Evolutionary conservation across 1,284 basidiomycete species (phyloP).

Genomic region (Cryptococcus depauperatus): DNA sequence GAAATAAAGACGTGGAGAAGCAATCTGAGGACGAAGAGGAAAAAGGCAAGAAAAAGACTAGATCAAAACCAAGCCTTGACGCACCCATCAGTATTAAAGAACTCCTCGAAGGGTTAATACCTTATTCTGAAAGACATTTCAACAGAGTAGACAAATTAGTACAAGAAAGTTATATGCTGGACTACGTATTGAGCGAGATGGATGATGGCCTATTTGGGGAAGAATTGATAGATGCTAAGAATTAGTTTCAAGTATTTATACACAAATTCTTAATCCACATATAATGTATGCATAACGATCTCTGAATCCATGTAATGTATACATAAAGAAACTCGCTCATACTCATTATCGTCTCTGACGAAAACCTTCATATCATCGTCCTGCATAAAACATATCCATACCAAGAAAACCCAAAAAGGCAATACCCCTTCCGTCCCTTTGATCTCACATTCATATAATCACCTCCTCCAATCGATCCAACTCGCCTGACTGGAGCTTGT

Average conservation of each 20-base stretch:
- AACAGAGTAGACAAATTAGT: constrained; percentile 73
- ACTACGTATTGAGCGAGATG: constrained; percentile 88
- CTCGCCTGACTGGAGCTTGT: not conserved
- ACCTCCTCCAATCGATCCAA: constrained; percentile 1
- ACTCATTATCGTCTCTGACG: no score
- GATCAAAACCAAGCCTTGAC: constrained; percentile 7
- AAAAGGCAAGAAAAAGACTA: constrained; percentile 21
- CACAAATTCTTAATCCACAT: no score
- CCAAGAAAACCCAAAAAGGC: not conserved
- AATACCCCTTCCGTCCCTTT: no score
- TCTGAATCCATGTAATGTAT: no score
- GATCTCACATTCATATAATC: no score
- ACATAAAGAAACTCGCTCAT: no score
- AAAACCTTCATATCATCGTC: no score
- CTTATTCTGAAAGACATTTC: constrained; percentile 90
- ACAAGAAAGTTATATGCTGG: constrained; percentile 88
- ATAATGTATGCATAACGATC: no score
- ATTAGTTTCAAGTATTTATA: no score
- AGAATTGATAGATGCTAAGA: constrained; percentile 36
- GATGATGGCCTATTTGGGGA: constrained; percentile 51
- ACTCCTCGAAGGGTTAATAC: constrained; percentile 73
- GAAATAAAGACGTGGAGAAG: constrained; percentile 15
- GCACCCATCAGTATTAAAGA: constrained; percentile 53
- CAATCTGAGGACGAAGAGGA: constrained; percentile 26
- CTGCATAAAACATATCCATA: no score